These are phyloP conservation scores for Ascochyta pisi DNA, from an alignment of 2,329 filamentous ascomycete genomes.

Conservation along the genomic window DNA sequence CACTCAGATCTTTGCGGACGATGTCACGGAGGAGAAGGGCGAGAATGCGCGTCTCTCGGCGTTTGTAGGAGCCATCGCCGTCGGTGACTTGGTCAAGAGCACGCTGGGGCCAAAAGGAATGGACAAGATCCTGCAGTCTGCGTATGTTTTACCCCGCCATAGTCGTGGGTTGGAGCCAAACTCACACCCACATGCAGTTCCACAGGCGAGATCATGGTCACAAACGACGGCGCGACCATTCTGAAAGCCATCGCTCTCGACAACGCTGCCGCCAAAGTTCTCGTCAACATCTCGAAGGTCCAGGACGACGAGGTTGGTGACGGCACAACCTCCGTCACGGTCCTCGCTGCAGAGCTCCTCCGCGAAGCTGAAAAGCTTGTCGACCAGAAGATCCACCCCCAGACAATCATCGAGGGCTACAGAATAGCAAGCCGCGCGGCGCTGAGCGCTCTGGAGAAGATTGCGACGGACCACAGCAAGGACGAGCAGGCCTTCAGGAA, in stretches of 20 bases:
- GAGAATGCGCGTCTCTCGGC: constrained; percentile 99
- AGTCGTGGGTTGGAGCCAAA: constrained; percentile 16
- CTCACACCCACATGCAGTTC: constrained; percentile 64
- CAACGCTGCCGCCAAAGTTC: constrained; percentile 96
- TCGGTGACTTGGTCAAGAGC: constrained; percentile 96
- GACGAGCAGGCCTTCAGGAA: constrained; percentile 84
- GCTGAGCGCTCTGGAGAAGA: constrained; percentile 80
- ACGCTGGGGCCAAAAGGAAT: constrained; percentile 97
- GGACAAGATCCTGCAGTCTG: constrained; percentile 98
- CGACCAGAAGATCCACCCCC: constrained; percentile 97
- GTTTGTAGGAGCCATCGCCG: constrained; percentile 97
- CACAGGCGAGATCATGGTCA: constrained; percentile 96
- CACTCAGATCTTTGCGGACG: constrained; percentile 97
- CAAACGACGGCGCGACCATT: constrained; percentile 98
- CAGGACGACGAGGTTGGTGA: constrained; percentile 99
- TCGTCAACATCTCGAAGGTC: constrained; percentile 99
- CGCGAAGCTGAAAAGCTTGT: constrained; percentile 97
- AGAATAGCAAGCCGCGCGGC: constrained; percentile 94
- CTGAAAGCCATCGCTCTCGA: constrained; percentile 98
- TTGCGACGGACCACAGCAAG: constrained; percentile 88
- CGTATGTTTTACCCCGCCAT: constrained; percentile 63
- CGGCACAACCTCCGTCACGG: constrained; percentile 96
- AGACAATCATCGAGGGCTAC: constrained; percentile 99
- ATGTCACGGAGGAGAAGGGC: constrained; percentile 96
- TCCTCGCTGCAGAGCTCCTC: constrained; percentile 91